Evolutionary conservation across 78 protist species (phyloP).

Genomic region (Dictyostelium brefeldianum): DNA sequence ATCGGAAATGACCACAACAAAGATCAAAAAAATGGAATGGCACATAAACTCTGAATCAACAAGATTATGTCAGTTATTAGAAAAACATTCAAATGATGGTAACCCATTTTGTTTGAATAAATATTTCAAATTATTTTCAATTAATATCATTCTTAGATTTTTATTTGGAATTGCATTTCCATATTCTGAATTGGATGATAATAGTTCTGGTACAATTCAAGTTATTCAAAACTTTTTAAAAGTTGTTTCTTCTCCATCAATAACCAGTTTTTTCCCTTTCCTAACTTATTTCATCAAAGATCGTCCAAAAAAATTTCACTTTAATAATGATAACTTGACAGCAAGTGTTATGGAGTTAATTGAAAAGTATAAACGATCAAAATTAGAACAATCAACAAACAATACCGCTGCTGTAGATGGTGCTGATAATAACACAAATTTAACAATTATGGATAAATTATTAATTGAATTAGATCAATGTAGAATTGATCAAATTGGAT

Average conservation of each 20-base stretch:
- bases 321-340: background rate
- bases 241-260: background rate
- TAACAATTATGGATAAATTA: constrained; percentile 18
- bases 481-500: background rate
- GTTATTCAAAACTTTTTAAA: background rate
- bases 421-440: background rate
- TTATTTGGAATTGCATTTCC: background rate
- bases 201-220: background rate
- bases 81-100: background rate
- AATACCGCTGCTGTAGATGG: background rate
- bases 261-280: background rate
- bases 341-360: background rate
- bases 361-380: background rate
- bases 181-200: background rate
- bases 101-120: background rate
- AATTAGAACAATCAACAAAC: background rate
- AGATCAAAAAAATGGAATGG: background rate
- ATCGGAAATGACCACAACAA: background rate
- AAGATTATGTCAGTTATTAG: background rate
- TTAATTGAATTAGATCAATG: constrained; percentile 21
- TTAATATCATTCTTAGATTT: constrained; percentile 9
- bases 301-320: constrained; percentile 8
- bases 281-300: background rate
- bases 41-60: background rate
- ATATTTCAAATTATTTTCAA: background rate